These are phyloP conservation scores for Casuarina equisetifolia DNA, from an alignment of 306 rosid species.

Conservation along the genomic window DNA sequence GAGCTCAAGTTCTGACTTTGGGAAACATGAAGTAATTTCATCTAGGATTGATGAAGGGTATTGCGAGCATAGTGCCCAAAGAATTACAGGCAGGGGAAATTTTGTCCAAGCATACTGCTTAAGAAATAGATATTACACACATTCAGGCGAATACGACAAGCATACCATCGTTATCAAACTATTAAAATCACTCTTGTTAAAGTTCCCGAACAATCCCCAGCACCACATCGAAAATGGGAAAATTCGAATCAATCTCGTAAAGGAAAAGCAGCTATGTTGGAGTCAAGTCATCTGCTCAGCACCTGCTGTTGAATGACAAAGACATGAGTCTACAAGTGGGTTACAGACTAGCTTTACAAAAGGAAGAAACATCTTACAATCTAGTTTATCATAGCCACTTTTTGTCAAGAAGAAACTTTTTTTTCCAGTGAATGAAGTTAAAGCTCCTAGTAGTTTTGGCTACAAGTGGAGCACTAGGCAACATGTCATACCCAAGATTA, in stretches of 20 bases:
- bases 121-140: no score
- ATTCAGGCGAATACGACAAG: neutral
- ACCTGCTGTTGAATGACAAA: neutral
- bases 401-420: neutral
- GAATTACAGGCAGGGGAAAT: no score
- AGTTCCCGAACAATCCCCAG: neutral
- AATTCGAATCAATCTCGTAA: neutral
- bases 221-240: neutral
- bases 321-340: neutral
- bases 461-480: no score
- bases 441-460: neutral
- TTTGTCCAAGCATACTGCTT: no score
- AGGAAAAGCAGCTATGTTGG: neutral
- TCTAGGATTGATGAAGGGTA: no score
- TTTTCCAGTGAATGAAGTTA: neutral
- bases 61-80: no score
- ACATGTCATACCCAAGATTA: neutral
- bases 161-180: neutral
- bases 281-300: neutral
- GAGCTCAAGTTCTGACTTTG: no score
- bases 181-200: neutral
- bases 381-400: neutral
- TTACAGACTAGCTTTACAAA: neutral
- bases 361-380: neutral
- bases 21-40: no score